These are phyloP conservation scores for Penicillium expansum DNA, from an alignment of 2,329 filamentous ascomycete genomes.

Conservation along the genomic window DNA sequence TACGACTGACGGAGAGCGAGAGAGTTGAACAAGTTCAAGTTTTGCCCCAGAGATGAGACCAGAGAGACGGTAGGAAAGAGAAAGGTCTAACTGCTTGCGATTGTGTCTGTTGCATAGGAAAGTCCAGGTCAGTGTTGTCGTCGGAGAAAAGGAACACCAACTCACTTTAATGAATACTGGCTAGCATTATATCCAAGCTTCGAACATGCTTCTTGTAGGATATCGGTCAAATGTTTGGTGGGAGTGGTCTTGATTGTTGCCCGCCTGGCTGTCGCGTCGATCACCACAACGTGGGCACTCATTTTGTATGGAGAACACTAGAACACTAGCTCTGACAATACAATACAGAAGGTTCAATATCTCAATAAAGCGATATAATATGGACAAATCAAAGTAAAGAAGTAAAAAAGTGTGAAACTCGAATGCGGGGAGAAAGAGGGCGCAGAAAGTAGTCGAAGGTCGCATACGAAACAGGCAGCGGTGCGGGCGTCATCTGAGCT, in stretches of 20 bases:
- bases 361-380: neutral
- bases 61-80: conserved; percentile 76
- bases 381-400: neutral
- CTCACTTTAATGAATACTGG: conserved; percentile 77
- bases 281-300: conserved; percentile 85
- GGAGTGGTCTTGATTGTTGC: conserved; percentile 80
- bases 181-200: conserved; percentile 72
- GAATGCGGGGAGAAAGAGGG: conserved; percentile 17
- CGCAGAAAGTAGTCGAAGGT: conserved; percentile 29
- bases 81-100: conserved; percentile 82
- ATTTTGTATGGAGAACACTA: conserved; percentile 49
- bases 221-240: conserved; percentile 75
- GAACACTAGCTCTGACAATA: neutral
- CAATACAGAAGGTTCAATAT: neutral
- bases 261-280: conserved; percentile 74
- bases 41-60: conserved; percentile 83
- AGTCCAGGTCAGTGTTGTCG: conserved; percentile 13
- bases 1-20: conserved; percentile 79
- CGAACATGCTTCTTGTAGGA: conserved; percentile 81
- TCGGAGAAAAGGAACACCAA: conserved; percentile 5
- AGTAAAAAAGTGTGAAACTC: neutral
- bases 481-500: conserved; percentile 37
- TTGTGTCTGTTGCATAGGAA: conserved; percentile 58
- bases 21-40: conserved; percentile 84
- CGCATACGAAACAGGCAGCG: conserved; percentile 28